These are phyloP conservation scores for Erodium maritimum DNA, from an alignment of 345 rosid genomes.

Conservation along the genomic window DNA sequence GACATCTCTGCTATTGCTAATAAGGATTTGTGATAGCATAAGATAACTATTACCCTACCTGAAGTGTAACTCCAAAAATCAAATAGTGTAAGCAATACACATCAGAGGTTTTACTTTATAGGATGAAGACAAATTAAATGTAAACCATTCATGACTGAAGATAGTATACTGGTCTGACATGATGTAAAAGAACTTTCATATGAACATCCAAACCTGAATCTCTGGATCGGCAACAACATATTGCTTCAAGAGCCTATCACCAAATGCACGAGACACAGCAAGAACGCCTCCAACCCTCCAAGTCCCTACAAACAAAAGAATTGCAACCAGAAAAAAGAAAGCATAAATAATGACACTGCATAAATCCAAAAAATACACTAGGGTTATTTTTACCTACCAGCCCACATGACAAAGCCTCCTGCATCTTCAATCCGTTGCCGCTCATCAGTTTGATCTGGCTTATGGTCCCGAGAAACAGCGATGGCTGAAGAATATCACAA, in stretches of 20 bases:
- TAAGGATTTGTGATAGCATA: too few species aligned
- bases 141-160: too few species aligned
- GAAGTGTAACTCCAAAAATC: too few species aligned
- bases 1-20: too few species aligned
- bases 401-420: conserved; percentile 21
- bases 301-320: conserved; percentile 5
- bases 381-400: conserved; percentile 19
- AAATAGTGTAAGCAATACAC: too few species aligned
- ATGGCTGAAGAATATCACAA: conserved; percentile 18
- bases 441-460: conserved; percentile 20
- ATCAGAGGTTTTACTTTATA: too few species aligned
- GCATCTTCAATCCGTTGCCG: conserved; percentile 22
- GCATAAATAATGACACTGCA: background rate
- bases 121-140: too few species aligned
- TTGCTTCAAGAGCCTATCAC: conserved; percentile 42
- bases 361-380: background rate
- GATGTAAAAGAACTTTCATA: too few species aligned
- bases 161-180: background rate
- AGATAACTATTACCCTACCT: too few species aligned
- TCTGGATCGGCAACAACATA: conserved; percentile 63
- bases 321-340: background rate
- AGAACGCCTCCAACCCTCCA: conserved; percentile 18
- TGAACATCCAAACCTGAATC: conserved; percentile 30
- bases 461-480: conserved; percentile 22
- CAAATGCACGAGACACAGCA: conserved; percentile 50